These are phyloP conservation scores for Staphylotrichum longicolle DNA, from an alignment of 495 filamentous ascomycete species.

Conservation along the genomic window DNA sequence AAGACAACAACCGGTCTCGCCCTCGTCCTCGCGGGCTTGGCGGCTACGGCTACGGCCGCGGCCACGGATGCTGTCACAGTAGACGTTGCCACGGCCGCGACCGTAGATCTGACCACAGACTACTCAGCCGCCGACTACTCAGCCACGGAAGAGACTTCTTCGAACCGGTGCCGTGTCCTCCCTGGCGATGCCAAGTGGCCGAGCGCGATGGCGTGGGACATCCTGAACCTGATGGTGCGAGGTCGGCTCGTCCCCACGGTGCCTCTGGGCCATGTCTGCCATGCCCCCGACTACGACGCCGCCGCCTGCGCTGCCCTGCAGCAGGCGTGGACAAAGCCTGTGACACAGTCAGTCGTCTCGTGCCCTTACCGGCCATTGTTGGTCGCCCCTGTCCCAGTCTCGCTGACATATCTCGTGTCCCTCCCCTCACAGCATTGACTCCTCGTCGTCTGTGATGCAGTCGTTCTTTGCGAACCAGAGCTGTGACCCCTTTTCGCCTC, in stretches of 20 bases:
- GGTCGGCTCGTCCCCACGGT: conserved; percentile 46
- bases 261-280: conserved; percentile 48
- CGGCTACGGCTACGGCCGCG: neutral
- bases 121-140: too few species aligned
- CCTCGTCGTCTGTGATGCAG: conserved; percentile 12
- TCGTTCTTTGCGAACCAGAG: conserved; percentile 12
- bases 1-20: neutral
- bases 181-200: conserved; percentile 10
- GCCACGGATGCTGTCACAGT: too few species aligned
- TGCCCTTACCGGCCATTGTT: neutral
- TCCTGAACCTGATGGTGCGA: conserved; percentile 41
- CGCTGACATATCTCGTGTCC: neutral
- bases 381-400: too few species aligned
- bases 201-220: conserved; percentile 31
- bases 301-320: conserved; percentile 18
- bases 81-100: too few species aligned
- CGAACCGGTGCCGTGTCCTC: neutral
- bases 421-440: neutral
- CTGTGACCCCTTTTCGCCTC: conserved; percentile 9
- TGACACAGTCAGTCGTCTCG: conserved; percentile 6
- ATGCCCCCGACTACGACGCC: conserved; percentile 28
- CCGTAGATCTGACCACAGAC: too few species aligned
- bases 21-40: neutral
- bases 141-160: neutral
- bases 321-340: neutral